Conservation (phyloP, 768 basidiomycete genomes). For the Mycena crocata region DNA sequence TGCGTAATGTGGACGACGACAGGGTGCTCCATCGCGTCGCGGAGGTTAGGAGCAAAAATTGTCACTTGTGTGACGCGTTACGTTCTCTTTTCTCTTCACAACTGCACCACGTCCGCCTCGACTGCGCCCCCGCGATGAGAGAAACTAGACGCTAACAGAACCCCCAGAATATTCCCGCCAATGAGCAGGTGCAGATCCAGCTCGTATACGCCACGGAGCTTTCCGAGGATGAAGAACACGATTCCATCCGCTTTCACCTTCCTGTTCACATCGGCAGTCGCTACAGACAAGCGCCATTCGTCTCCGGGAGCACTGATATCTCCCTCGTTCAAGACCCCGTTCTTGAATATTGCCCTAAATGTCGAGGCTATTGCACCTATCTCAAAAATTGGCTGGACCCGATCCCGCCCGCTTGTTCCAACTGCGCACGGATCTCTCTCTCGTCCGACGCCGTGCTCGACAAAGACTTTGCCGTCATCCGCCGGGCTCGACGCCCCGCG, state of each 20-base stretch:
- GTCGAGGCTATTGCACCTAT: conserved; percentile 19
- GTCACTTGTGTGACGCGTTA: no score
- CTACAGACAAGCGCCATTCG: neutral
- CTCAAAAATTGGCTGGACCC: conserved; percentile 7
- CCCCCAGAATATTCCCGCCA: conserved; percentile 1
- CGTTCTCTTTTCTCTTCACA: no score
- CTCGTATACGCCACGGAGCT: neutral
- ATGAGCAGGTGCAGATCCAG: neutral
- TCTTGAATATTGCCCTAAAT: neutral
- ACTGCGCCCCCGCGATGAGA: no score
- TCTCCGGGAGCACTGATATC: neutral
- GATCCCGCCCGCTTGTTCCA: conserved; percentile 13
- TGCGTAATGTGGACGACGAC: no score
- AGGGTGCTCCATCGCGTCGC: no score
- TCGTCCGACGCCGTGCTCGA: conserved; percentile 32
- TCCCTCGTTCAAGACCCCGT: neutral
- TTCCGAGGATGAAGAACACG: conserved; percentile 4
- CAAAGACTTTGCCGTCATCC: no score
- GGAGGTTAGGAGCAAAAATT: no score
- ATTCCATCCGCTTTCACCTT: conserved; percentile 2
- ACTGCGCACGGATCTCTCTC: conserved; percentile 16
- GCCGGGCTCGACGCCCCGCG: no score
- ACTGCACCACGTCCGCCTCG: no score
- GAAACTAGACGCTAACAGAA: no score
- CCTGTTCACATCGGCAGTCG: no score